Percentiles rank a stretch among this genome's conserved stretches.
Conservation (phyloP, 2,329 filamentous ascomycete species). For the Fusarium phyllophilum region DNA sequence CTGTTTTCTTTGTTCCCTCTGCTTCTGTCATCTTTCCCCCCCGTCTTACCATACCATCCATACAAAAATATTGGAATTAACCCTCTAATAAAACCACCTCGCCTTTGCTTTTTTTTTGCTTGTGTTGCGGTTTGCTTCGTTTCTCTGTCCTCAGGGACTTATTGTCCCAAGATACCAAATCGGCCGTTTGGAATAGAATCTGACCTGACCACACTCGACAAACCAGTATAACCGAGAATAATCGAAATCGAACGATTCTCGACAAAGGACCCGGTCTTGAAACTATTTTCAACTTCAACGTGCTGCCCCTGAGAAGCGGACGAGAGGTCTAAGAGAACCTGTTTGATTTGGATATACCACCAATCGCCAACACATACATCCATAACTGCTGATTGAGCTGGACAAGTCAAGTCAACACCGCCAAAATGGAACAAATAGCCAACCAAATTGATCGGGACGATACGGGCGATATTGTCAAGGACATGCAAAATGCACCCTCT, state of each 20-base stretch:
- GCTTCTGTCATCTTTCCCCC: background rate
- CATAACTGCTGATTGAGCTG: background rate
- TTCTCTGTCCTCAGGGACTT: slow-evolving; percentile 20
- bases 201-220: background rate
- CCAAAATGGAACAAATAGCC: slow-evolving; percentile 25
- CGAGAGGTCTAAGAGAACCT: background rate
- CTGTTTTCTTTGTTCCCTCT: slow-evolving; percentile 30
- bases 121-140: background rate
- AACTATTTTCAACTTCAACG: background rate
- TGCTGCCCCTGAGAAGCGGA: background rate
- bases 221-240: background rate
- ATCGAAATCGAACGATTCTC: slow-evolving; percentile 8
- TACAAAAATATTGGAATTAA: background rate
- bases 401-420: background rate
- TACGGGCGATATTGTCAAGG: background rate
- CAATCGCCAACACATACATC: background rate
- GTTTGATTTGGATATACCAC: background rate
- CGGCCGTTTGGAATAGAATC: background rate
- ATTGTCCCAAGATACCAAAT: slow-evolving; percentile 2
- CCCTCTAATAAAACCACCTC: background rate
- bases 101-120: background rate
- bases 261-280: background rate
- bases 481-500: background rate
- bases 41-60: slow-evolving; percentile 1
- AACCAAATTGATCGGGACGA: slow-evolving; percentile 1